A percentile compares a stretch with the other conserved stretches of the same genome.
phyloP scores from a whole-genome alignment of 805 yeast species.

The Metschnikowia dekortorum region DNA sequence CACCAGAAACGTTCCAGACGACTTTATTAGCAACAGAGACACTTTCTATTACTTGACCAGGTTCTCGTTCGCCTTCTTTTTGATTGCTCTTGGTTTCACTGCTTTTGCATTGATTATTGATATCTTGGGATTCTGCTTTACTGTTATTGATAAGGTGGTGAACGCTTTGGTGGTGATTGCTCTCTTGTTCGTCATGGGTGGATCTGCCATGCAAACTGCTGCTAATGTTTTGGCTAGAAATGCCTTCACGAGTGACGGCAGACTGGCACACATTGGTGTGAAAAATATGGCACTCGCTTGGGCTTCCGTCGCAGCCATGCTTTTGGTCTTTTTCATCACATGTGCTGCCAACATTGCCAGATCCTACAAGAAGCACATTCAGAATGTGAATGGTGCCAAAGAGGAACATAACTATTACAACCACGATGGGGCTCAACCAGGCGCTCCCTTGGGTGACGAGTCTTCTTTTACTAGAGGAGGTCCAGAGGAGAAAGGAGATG shows the following conservation, averaged over 20 bases:
- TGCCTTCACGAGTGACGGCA: slow-evolving; percentile 52
- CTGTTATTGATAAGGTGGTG: slow-evolving; percentile 49
- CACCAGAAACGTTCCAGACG: slow-evolving; percentile 46
- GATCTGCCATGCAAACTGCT: slow-evolving; percentile 71
- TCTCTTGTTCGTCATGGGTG: slow-evolving; percentile 52
- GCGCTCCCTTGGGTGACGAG: slow-evolving; percentile 33
- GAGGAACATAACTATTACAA: slow-evolving; percentile 18
- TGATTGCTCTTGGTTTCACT: slow-evolving; percentile 56
- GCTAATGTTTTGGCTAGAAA: slow-evolving; percentile 69
- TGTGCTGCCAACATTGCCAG: slow-evolving; percentile 47
- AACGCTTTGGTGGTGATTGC: slow-evolving; percentile 50
- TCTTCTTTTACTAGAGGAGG: slow-evolving; percentile 41
- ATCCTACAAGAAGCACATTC: slow-evolving; percentile 50
- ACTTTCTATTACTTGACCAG: slow-evolving; percentile 61
- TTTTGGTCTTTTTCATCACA: slow-evolving; percentile 47
- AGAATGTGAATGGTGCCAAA: slow-evolving; percentile 27
- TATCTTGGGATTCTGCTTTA: slow-evolving; percentile 53
- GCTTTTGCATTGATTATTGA: slow-evolving; percentile 59
- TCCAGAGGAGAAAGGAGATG: slow-evolving; percentile 35
- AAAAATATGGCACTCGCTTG: slow-evolving; percentile 60
- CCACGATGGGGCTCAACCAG: slow-evolving; percentile 12
- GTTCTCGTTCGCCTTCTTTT: slow-evolving; percentile 58
- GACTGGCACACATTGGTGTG: slow-evolving; percentile 49
- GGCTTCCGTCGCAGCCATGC: slow-evolving; percentile 58
- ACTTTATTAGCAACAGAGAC: slow-evolving; percentile 51